Base-by-base conservation (phyloP, 306 rosid species). In the Hippophae gyantsensis region DNA sequence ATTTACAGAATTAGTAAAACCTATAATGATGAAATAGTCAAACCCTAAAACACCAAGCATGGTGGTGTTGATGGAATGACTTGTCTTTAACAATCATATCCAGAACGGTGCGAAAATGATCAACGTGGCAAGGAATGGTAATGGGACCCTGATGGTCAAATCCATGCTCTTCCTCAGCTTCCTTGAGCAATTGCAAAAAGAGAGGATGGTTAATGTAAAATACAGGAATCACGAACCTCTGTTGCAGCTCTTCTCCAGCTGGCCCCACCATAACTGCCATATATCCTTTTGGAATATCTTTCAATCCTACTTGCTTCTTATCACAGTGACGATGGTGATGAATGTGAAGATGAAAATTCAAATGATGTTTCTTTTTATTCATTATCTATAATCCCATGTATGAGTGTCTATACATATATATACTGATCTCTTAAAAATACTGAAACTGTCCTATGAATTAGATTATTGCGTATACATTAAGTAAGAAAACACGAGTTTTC, bases 121-220 rank as follows among this genome's bases (percentile, higher is more conserved):
- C 86, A 11, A 86, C 86, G 7, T 79, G 95, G 81, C 99, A 93
- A 0, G 97, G 99, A 6, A 93, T 88, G 43, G 80, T 73, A 56
- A 93, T 93, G 4, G 97, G 97, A 0, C 99, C 99, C 27, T 84
- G 76, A 48, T 85, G 99, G 46, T 84, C 77, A 6, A 93, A 93
- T 0, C 99, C 99, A 38, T 64, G 84, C 67, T 93, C 99, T 6
- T 88, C 84, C 69, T 93, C 99, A 10, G 97, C 94, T 43, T 82
- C 85, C 73, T 88, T 82, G 52, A 93, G 54, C 18, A 93, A 69
- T 46, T 80, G 76, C 72, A 76, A 71, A 78, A 93, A 87, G 13
- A 80, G 81, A 0, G 99, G 99, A 26, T 93, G 99, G 74, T 93
- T 86, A 64, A 93, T 71, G 78, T 93, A 81, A 2, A 84, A 78